A percentile compares a stretch with the other conserved stretches of the same genome.
Conservation (phyloP, 169 alveolate species). For the Theileria annulata region DNA sequence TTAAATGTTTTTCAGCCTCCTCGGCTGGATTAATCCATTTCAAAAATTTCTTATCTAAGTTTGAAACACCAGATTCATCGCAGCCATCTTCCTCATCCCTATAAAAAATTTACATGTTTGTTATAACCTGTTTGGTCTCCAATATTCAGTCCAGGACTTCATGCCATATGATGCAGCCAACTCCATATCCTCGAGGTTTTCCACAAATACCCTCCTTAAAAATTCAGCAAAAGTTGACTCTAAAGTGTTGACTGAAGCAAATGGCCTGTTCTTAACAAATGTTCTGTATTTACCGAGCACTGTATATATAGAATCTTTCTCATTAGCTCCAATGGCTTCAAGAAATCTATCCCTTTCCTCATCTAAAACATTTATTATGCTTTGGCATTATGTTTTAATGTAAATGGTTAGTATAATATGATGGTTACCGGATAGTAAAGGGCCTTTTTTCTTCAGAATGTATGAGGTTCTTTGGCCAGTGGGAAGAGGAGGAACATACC, state of each 20-base stretch:
- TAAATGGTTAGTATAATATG: no score
- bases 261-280: slow-evolving; percentile 18
- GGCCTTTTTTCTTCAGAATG: slow-evolving; percentile 25
- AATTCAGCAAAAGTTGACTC: slow-evolving; percentile 12
- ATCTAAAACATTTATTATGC: slow-evolving; percentile 18
- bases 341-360: slow-evolving; percentile 53
- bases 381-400: no score
- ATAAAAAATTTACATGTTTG: background rate
- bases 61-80: background rate
- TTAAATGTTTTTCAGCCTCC: background rate
- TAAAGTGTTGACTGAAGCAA: slow-evolving; percentile 11
- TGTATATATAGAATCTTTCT: slow-evolving; percentile 22
- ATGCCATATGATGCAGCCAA: slow-evolving; percentile 39
- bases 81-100: slow-evolving; percentile 47
- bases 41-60: slow-evolving; percentile 16
- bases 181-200: slow-evolving; percentile 58
- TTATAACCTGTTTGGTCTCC: slow-evolving; percentile 61
- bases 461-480: slow-evolving; percentile 45
- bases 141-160: slow-evolving; percentile 57
- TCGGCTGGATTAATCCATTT: background rate
- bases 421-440: slow-evolving; percentile 54
- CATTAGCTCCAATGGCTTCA: slow-evolving; percentile 24
- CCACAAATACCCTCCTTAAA: slow-evolving; percentile 47
- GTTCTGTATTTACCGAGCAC: slow-evolving; percentile 30
- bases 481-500: slow-evolving; percentile 71